phyloP scores from a whole-genome alignment of 176 grass and related monocot species.

The Themeda triandra region DNA sequence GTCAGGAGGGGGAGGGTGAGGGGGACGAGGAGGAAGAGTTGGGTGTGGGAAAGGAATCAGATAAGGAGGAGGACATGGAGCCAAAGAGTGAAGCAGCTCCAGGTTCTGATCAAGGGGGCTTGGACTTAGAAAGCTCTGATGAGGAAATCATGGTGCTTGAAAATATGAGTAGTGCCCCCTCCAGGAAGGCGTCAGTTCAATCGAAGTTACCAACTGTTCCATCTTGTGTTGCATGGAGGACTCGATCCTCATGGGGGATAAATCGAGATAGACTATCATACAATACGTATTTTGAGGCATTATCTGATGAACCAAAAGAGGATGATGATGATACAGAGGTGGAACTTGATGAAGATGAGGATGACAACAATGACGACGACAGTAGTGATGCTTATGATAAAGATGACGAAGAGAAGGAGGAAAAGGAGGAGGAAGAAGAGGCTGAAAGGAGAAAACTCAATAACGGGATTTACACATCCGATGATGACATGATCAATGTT shows the following conservation, averaged over 20 bases:
- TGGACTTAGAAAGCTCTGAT: slow-evolving; percentile 31
- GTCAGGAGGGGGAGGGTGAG: neutral
- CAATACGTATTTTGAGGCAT: slow-evolving; percentile 55
- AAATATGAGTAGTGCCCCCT: neutral
- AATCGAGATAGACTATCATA: slow-evolving; percentile 67
- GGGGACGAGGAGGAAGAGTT: neutral
- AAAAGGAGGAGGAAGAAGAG: slow-evolving; percentile 29
- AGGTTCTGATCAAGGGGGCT: slow-evolving; percentile 2
- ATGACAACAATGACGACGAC: slow-evolving; percentile 19
- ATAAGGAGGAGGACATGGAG: neutral
- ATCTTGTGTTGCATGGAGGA: slow-evolving; percentile 75
- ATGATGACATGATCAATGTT: slow-evolving; percentile 44
- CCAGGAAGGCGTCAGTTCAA: neutral
- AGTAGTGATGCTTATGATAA: slow-evolving; percentile 37
- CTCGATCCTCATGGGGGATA: slow-evolving; percentile 45
- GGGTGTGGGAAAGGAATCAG: neutral
- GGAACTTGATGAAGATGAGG: slow-evolving; percentile 48
- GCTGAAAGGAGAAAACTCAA: slow-evolving; percentile 30
- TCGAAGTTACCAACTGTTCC: slow-evolving; percentile 31
- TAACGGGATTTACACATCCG: slow-evolving; percentile 19
- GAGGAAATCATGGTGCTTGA: slow-evolving; percentile 30
- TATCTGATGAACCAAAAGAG: slow-evolving; percentile 70
- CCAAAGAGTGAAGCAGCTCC: neutral
- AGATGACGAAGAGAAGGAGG: slow-evolving; percentile 43
- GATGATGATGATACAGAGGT: slow-evolving; percentile 56